Evolutionary conservation across 2,329 filamentous ascomycete species (phyloP), one percentile per base, ranked within the genome.

Genomic region (Talaromyces albobiverticillius): DNA sequence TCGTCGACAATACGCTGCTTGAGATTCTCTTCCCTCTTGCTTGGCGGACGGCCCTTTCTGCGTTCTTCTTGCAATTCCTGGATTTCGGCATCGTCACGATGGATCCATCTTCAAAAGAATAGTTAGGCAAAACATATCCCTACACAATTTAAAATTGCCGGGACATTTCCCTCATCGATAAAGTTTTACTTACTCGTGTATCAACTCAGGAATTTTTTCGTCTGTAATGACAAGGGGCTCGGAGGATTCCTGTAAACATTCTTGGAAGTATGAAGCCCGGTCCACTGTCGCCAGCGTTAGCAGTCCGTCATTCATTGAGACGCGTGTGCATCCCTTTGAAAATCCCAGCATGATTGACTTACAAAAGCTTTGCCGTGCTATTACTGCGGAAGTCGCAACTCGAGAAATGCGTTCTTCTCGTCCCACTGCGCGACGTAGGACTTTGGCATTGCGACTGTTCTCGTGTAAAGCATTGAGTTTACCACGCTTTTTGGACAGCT

Each of bases 331-430:
- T 3, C 13, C 25, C 46, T 49, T 31, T 18, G 51, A n/a, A n/a
- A n/a, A n/a, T n/a, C 13, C 3, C 32, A 16, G 32, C 4, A 16
- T 3, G 7, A 22, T 18, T 40, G 45, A 71, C 81, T 54, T 75
- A 94, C 90, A 71, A 64, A 90, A 83, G 20, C 86, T 84, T 65
- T 86, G 82, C 67, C 95, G 90, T 59, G 82, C 83, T 71, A 87
- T 94, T 63, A 82, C 81, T 64, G 89, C 82, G 34, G 85, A 78
- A n/a, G 82, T 75, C 20, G 85, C 82, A 53, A 92, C 76, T 68
- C 87, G 88, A 61, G 84, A 84, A 32, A 99, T 79, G 67, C 89
- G 89, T 64, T 94, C 87, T 65, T 96, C 92, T 71, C 94, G 82
- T 59, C 86, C 82, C 58, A 84, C 83, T 18, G 94, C 94, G 64